Conservation (phyloP, 352 stramenopile species). For the Hyaloperonospora arabidopsidis region DNA sequence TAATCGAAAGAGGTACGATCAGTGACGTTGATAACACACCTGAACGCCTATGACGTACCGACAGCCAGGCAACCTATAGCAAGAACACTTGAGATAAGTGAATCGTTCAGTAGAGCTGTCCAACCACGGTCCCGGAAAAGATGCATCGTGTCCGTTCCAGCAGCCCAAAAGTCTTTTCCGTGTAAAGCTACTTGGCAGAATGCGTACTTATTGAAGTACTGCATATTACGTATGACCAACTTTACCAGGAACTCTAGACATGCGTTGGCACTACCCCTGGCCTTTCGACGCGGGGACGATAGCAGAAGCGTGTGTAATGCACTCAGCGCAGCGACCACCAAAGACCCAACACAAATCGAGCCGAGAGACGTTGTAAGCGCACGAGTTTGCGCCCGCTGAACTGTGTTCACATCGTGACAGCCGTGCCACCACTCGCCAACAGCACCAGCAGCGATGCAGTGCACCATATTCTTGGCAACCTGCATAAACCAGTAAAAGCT, state of each 20-base stretch:
- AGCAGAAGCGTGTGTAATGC: conserved; percentile 63
- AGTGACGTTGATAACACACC: background rate
- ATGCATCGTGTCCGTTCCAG: conserved; percentile 67
- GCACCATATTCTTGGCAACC: conserved; percentile 79
- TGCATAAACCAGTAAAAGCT: conserved; percentile 84
- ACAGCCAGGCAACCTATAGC: conserved; percentile 67
- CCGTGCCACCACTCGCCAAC: conserved; percentile 85
- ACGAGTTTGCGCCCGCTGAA: conserved; percentile 56
- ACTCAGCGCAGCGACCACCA: conserved; percentile 62
- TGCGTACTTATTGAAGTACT: conserved; percentile 85
- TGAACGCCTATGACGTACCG: conserved; percentile 31
- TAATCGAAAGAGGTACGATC: conserved; percentile 5
- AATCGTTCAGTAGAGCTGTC: conserved; percentile 74
- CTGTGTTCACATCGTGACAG: conserved; percentile 58
- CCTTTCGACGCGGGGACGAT: conserved; percentile 57
- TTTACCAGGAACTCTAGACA: conserved; percentile 77
- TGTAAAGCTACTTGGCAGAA: conserved; percentile 85
- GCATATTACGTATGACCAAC: conserved; percentile 61
- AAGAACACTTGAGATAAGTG: conserved; percentile 69
- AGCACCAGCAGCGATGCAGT: conserved; percentile 69
- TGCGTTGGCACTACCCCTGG: conserved; percentile 54
- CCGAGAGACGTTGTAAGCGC: conserved; percentile 68
- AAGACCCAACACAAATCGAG: conserved; percentile 78
- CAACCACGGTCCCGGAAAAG: conserved; percentile 78
- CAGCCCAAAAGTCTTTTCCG: conserved; percentile 70